Evolutionary conservation across 805 yeast species (phyloP), one percentile per base, ranked within the genome.

Genomic region (Saccharomycopsis selenospora): DNA sequence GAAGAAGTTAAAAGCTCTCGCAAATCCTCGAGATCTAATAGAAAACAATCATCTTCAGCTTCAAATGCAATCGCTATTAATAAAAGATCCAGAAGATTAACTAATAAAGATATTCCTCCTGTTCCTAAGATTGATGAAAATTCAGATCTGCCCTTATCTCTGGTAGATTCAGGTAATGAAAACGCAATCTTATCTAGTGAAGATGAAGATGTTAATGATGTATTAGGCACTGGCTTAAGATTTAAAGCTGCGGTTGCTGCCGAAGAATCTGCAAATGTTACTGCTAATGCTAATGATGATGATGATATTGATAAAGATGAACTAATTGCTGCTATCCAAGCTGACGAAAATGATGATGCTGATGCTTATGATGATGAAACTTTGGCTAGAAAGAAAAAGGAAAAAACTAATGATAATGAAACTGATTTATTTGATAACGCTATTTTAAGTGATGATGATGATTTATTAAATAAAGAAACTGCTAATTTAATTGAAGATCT

Each of bases 21-120:
- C 20, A 24, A 17, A 17, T 30, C 22, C 46, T 20, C 18, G 24
- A 3, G 24, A 30, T 28, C 17, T 11, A 11, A 11, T 20, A 4
- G 26, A 43, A 8, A 24, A 18, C 8, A 33, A 36, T 18, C 20
- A 17, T n/a, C 42, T 22, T 17, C 56, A 22, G 58, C n/a, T n/a
- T n/a, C n/a, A 40, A 23, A 20, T 53, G 42, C 30, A 53, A 22
- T 40, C 55, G 4, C 54, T 59, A n/a, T 13, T 51, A 53, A 53
- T 49, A 48, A 63, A 61, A 36, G 61, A 60, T 27, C 59, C 66
- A 49, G 87, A 78, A 8, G 90, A 80, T 57, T 52, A 7, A 80
- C 81, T 56, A 66, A 63, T 53, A 69, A 72, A 42, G 75, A 75
- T 49, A 75, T 63, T 28, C 59, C 66, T 1, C 55, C 65, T 42